These are phyloP conservation scores for Suhomyces sp. DNA, from an alignment of 805 yeast genomes.

Conservation along the genomic window DNA sequence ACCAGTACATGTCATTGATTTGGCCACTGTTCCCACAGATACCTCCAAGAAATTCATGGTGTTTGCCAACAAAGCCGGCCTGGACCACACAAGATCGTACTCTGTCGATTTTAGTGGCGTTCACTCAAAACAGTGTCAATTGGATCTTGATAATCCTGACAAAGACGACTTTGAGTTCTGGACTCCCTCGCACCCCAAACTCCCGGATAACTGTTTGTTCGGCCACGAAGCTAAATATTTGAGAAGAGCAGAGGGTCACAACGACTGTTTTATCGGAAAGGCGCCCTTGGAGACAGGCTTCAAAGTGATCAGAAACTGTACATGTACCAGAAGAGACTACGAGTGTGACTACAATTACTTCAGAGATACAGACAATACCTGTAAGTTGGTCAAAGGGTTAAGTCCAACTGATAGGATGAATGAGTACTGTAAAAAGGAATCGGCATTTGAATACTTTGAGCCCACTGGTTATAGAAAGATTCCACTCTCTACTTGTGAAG, in stretches of 20 bases:
- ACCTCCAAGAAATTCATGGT: conserved; percentile 77
- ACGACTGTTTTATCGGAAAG: conserved; percentile 69
- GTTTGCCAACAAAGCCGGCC: conserved; percentile 43
- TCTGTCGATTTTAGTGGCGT: conserved; percentile 38
- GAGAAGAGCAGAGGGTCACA: conserved; percentile 42
- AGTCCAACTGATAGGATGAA: conserved; percentile 59
- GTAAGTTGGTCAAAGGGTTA: conserved; percentile 76
- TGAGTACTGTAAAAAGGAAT: conserved; percentile 56
- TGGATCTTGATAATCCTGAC: conserved; percentile 41
- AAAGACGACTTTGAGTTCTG: conserved; percentile 43
- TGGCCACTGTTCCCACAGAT: conserved; percentile 89
- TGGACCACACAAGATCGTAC: conserved; percentile 37
- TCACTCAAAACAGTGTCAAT: conserved; percentile 38
- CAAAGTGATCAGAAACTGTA: conserved; percentile 61
- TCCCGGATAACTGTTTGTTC: conserved; percentile 38
- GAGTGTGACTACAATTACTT: conserved; percentile 91
- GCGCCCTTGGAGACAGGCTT: conserved; percentile 57
- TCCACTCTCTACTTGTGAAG: conserved; percentile 81
- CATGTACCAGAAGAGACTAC: conserved; percentile 81
- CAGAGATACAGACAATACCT: conserved; percentile 73
- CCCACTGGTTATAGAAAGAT: conserved; percentile 92
- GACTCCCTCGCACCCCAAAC: conserved; percentile 38
- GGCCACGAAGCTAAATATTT: conserved; percentile 43
- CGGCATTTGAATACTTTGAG: conserved; percentile 67
- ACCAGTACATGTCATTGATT: conserved; percentile 58